Conservation (phyloP, 331 rosid genomes). For the Acacia pycnantha region DNA sequence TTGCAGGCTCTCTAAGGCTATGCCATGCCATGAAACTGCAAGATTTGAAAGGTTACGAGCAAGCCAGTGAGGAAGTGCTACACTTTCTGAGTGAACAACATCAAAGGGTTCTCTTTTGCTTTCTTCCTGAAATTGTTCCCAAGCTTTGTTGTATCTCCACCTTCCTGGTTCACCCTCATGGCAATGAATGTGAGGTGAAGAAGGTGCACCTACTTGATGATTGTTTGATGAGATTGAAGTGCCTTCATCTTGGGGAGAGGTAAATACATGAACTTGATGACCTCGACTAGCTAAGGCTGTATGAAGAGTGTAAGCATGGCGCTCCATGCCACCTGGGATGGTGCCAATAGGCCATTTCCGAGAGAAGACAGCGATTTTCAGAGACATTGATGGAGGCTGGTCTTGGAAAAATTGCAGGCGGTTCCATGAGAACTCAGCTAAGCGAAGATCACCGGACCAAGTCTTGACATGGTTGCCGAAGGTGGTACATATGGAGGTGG, state of each 20-base stretch:
- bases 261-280: constrained; percentile 82
- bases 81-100: constrained; percentile 94
- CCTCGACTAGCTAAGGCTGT: constrained; percentile 81
- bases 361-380: constrained; percentile 87
- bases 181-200: constrained; percentile 62
- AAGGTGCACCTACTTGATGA: constrained; percentile 29
- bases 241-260: constrained; percentile 49
- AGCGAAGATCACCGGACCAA: constrained; percentile 79
- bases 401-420: constrained; percentile 48
- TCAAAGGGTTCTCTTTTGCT: constrained; percentile 56
- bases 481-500: constrained; percentile 58
- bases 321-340: constrained; percentile 95
- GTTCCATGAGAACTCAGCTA: constrained; percentile 83
- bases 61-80: constrained; percentile 82
- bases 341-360: constrained; percentile 92
- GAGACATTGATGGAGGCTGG: constrained; percentile 40
- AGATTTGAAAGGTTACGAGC: constrained; percentile 69
- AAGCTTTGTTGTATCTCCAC: constrained; percentile 94
- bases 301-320: constrained; percentile 88
- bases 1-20: constrained; percentile 88
- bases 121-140: constrained; percentile 73
- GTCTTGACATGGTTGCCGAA: constrained; percentile 32
- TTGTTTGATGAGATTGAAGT: background rate
- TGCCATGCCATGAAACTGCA: constrained; percentile 98
- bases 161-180: constrained; percentile 86